A percentile compares a stretch with the other conserved stretches of the same genome.
These are phyloP conservation scores for Colletotrichum navitas DNA, from an alignment of 2,329 filamentous ascomycete species.

Conservation along the genomic window DNA sequence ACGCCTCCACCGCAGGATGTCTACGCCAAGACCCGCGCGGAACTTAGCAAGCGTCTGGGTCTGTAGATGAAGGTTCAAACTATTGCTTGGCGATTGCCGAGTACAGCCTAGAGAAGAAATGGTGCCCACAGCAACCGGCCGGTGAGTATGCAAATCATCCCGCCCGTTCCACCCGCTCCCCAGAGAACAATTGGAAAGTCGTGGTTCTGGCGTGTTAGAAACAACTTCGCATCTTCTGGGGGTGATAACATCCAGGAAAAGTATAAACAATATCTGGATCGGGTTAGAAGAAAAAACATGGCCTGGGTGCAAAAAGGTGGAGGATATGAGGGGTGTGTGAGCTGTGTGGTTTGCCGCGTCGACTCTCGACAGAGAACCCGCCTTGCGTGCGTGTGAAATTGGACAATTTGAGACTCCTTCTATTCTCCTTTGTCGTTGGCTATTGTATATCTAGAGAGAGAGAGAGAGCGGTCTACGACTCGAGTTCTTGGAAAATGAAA, in stretches of 20 bases:
- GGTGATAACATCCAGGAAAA: background rate
- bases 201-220: background rate
- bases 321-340: background rate
- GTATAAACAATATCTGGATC: too few species aligned
- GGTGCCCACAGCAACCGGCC: background rate
- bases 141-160: too few species aligned
- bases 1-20: slow-evolving; percentile 74
- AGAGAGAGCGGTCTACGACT: background rate
- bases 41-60: slow-evolving; percentile 64
- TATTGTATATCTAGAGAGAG: slow-evolving; percentile 7
- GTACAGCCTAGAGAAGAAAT: background rate
- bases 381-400: background rate
- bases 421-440: slow-evolving; percentile 1
- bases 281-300: background rate
- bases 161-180: background rate
- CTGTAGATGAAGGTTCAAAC: slow-evolving; percentile 43
- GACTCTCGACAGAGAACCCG: background rate
- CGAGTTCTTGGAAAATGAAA: background rate
- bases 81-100: background rate
- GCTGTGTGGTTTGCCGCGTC: background rate
- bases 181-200: background rate
- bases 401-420: background rate
- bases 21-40: slow-evolving; percentile 64
- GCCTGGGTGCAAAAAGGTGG: background rate
- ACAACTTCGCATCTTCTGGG: background rate